Conservation (phyloP, 306 rosid genomes). For the Hippophae rhamnoides region DNA sequence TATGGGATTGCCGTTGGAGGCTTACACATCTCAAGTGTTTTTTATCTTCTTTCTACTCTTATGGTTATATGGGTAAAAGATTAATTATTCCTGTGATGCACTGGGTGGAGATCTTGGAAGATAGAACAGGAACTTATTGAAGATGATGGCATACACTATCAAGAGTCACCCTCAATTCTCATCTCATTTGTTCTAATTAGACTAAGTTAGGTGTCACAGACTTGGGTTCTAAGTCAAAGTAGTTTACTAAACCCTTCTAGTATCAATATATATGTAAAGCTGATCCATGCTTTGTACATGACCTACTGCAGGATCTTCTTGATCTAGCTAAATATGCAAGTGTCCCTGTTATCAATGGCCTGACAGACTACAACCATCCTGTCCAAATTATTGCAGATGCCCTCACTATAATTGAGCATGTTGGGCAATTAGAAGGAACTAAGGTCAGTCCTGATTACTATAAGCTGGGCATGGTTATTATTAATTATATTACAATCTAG, state of each 20-base stretch:
- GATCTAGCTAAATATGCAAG: conserved; percentile 73
- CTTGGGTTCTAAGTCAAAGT: not conserved
- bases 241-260: too few species aligned
- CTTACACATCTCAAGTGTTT: too few species aligned
- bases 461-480: conserved; percentile 12
- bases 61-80: too few species aligned
- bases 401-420: conserved; percentile 77
- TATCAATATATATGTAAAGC: not conserved
- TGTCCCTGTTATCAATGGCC: conserved; percentile 89
- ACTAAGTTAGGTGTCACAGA: too few species aligned
- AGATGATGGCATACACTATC: too few species aligned
- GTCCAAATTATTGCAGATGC: conserved; percentile 99
- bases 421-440: conserved; percentile 80
- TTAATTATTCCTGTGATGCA: too few species aligned
- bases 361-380: conserved; percentile 97
- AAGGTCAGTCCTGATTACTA: conserved; percentile 47
- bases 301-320: conserved; percentile 64
- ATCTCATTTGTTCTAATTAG: too few species aligned
- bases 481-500: conserved; percentile 15
- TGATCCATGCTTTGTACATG: conserved; percentile 6
- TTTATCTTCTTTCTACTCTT: too few species aligned
- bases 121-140: too few species aligned
- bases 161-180: too few species aligned
- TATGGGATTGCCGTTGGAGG: too few species aligned
- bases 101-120: too few species aligned